Base-by-base conservation (phyloP, 805 yeast genomes). In the Metschnikowia proteae region DNA sequence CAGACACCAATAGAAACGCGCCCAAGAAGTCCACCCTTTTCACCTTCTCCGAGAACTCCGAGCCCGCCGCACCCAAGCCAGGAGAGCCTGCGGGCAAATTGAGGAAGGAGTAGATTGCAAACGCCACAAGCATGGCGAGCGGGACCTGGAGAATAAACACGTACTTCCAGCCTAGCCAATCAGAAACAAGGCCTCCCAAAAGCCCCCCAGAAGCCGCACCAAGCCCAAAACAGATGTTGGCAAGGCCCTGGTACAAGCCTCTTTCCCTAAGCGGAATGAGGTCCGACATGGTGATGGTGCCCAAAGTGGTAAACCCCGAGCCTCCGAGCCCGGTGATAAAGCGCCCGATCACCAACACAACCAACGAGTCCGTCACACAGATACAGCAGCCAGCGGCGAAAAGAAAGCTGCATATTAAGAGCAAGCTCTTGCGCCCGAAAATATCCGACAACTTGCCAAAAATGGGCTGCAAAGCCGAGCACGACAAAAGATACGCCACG, bases 281-380 rank as follows among this genome's bases (percentile, higher is more conserved):
- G 64, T 89, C 96, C 27, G 88, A 80, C 57, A 85, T 77, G 2
- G 90, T 76, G 49, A 89, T 85, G 5, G 96, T 83, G 13, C 88
- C 79, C 56, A 88, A 69, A 0, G 91, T 76, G 44, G 84, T 80
- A 60, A 89, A 78, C 1, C 96, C 96, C 5, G 96, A 94, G n/a
- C 96, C 96, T 9, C 96, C 96, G 48, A 86, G 77, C 17, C 97
- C 97, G 26, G 95, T 83, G 44, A 89, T 73, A 52, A 88, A 81
- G 58, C 88, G 71, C 3, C 86, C 86, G 28, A 78, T 52, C 6
- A 83, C 79, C 53, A 85, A 70, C 46, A 73, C 55, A 38, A 68
- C 54, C 10, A 58, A 78, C 60, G 64, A 81, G 64, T 69, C 66
- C 1, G 84, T 76, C 1, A 73, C 82, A 61, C 88, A 83, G 42